These are phyloP conservation scores for Centrapalus pauciflorus DNA, from an alignment of 129 eudicot genomes.

Conservation along the genomic window DNA sequence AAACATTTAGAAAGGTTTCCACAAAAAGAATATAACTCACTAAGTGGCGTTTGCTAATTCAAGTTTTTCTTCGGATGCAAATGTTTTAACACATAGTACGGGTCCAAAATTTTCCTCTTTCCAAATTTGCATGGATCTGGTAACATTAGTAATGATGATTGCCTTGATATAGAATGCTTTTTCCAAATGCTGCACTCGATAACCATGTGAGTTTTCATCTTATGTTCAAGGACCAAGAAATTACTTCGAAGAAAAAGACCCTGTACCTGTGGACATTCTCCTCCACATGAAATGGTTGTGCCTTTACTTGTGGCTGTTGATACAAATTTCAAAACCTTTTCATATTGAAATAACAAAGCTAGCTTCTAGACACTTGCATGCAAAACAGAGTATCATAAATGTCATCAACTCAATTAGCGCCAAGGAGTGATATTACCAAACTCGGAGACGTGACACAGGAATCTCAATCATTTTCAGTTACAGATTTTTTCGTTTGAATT, in stretches of 20 bases:
- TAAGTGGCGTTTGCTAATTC: conserved; percentile 81
- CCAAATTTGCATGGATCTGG: conserved; percentile 89
- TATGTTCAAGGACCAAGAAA: neutral
- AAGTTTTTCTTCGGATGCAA: conserved; percentile 74
- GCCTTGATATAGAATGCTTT: conserved; percentile 73
- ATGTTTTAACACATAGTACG: conserved; percentile 77
- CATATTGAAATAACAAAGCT: conserved; percentile 44
- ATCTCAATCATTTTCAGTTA: neutral
- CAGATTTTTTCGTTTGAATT: no score
- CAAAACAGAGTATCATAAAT: neutral
- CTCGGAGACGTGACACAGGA: no score
- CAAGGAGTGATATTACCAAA: neutral
- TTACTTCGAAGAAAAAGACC: neutral
- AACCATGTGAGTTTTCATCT: neutral
- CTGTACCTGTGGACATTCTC: conserved; percentile 66
- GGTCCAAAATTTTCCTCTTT: conserved; percentile 94
- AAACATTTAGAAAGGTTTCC: neutral
- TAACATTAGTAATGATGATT: conserved; percentile 60
- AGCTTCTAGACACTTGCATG: neutral
- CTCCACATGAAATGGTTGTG: conserved; percentile 74
- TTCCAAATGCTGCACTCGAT: conserved; percentile 51
- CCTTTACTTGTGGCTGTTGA: conserved; percentile 89
- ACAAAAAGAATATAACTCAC: conserved; percentile 33
- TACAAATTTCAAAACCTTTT: conserved; percentile 64
- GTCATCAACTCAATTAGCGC: neutral